A percentile compares a stretch with the other conserved stretches of the same genome.
phyloP scores from a whole-genome alignment of 306 rosid genomes.

The Vigna trinervia region DNA sequence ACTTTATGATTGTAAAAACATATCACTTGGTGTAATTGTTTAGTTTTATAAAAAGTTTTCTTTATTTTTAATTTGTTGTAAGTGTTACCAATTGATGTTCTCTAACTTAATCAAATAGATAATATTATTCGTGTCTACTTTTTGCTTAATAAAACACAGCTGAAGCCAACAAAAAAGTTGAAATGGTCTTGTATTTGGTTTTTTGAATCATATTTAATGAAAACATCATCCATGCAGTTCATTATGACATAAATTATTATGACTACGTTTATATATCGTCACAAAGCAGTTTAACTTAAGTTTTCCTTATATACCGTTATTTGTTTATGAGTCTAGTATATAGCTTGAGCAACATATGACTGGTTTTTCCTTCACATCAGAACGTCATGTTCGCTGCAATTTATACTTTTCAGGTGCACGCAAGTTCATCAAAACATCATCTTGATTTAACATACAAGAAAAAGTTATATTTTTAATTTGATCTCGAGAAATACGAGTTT shows the following conservation, averaged over 20 bases:
- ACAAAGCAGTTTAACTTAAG: neutral
- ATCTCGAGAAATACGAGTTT: neutral
- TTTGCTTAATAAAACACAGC: neutral
- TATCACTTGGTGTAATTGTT: constrained; percentile 15
- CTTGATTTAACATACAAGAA: no score
- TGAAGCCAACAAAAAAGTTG: neutral
- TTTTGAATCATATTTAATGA: neutral
- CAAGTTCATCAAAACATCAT: no score
- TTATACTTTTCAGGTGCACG: no score
- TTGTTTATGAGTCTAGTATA: no score
- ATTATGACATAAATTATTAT: neutral
- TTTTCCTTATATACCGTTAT: neutral
- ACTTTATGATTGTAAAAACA: constrained; percentile 19
- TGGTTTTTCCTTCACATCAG: no score
- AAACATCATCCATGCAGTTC: neutral
- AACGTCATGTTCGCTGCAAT: no score
- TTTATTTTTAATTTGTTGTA: no score
- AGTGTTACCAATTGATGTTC: neutral
- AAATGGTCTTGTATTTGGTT: neutral
- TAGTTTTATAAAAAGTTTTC: neutral
- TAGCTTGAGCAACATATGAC: no score
- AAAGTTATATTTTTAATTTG: neutral
- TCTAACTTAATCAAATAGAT: constrained; percentile 1
- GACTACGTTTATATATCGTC: neutral
- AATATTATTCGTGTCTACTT: neutral